Base-by-base conservation (phyloP, 345 rosid species). In the Barbarea vulgaris region DNA sequence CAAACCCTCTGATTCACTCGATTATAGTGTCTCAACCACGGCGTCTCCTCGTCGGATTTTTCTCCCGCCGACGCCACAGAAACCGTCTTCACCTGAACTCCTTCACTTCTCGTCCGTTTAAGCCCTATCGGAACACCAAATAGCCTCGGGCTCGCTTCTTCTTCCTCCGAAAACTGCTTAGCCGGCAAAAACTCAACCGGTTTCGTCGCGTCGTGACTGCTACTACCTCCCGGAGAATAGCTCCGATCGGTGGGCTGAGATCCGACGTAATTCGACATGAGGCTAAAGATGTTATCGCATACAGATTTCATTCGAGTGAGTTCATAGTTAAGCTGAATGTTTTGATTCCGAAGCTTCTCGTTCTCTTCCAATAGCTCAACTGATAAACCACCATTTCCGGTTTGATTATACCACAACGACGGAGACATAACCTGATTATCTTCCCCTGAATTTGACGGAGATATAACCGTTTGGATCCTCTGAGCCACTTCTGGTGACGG, bases 331-430 rank as follows among this genome's bases (percentile, higher is more conserved):
- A 93, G 79, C 76, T 83, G 83, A 24, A 82, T 66, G 78, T 93
- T 93, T 78, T 83, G 91, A 47, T 69, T 89, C 79, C 88, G 80
- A 83, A 93, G 71, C 77, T 87, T 83, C 78, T 87, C 93, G 84
- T 90, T 93, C 78, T 93, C 96, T 55, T 87, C 91, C 30, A 87
- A 56, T 2, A 93, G 50, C 79, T 86, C 96, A 57, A 78, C 79
- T 52, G 82, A 71, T 36, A 81, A 22, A n/a, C 72, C 72, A 48
- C 77, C 61, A 11, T 24, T 15, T 3, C 57, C 70, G 44, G 75
- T 30, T 34, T 78, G 80, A 5, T 33, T 59, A 3, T 81, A 82
- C 39, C 89, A 81, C 0, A 92, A 87, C 44, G 80, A 79, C 9
- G 91, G 86, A 14, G 94, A 88, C 18, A 77, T 51, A n/a, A 47